Evolutionary conservation across 495 filamentous ascomycete genomes (phyloP), one percentile per base, ranked within the genome.

Genomic region (Pyrenopolyporus hunteri): DNA sequence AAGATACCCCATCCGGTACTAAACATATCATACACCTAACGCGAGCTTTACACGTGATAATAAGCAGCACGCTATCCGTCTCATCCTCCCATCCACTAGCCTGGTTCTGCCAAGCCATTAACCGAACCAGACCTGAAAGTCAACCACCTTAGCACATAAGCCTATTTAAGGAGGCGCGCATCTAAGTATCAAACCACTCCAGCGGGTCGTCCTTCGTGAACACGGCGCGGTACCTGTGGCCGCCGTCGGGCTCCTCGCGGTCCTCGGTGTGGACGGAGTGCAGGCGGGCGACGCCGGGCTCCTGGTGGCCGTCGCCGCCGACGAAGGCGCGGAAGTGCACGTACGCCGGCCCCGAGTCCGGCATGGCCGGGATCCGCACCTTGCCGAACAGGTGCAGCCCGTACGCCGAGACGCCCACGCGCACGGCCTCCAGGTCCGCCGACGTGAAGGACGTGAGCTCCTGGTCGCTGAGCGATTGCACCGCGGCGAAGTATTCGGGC

Each of bases 321-420:
- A 79, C 74, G 66, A 85, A 85, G 25, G 79, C 69, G 31, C 82
- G 76, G 57, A 85, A 75, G 64, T 79, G 77, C 20, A 82, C 66
- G 57, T 76, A 82, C 0, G 73, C 75, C 10, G 74, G 75, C 0
- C 76, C 76, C 1, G 59, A 55, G 32, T 77, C 72, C 19, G 74
- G 70, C 67, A 74, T 44, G 26, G 75, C 73, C 4, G 79, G 81
- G 20, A 86, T 69, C 16, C 75, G 76, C 36, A 85, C 66, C 60
- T 83, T 84, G 61, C 82, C 82, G 57, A 87, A 82, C 11, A 87
- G 63, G 64, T 83, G 81, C 8, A 82, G 59, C 1, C 84, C 83
- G 63, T 86, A 86, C 1, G 81, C 79, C 0, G 77, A 76, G 5
- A 62, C 66, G 23, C 76, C 83, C 4, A 83, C 78, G 32, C 83